Evolutionary conservation across 2,329 filamentous ascomycete species (phyloP).

Genomic region (Aspergillus caelatus): DNA sequence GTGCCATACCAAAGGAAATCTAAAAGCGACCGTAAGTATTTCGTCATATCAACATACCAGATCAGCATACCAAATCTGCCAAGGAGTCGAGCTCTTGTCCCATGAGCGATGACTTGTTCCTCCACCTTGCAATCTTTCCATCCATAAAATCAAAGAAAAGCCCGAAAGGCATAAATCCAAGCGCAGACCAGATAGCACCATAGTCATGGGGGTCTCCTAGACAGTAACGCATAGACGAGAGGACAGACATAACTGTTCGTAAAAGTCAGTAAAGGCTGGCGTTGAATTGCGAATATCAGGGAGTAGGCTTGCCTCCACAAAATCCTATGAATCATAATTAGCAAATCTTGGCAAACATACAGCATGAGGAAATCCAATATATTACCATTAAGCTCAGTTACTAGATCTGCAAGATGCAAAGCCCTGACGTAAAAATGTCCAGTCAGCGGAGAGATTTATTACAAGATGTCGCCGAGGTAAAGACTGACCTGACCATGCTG

Average conservation of each 20-base stretch:
- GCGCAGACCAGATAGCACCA: slow-evolving; percentile 76
- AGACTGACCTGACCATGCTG: slow-evolving; percentile 51
- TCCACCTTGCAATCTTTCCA: slow-evolving; percentile 93
- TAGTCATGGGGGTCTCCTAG: slow-evolving; percentile 69
- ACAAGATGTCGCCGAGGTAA: slow-evolving; percentile 3
- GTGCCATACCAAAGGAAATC: slow-evolving; percentile 94
- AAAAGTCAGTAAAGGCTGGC: slow-evolving; percentile 21
- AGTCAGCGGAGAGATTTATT: slow-evolving; percentile 14
- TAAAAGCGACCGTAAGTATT: slow-evolving; percentile 42
- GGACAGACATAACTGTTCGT: slow-evolving; percentile 79
- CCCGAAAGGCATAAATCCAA: slow-evolving; percentile 86
- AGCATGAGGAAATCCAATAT: slow-evolving; percentile 1
- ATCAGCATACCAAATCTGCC: slow-evolving; percentile 76
- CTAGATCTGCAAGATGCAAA: slow-evolving; percentile 54
- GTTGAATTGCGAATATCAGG: background rate
- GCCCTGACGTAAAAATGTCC: slow-evolving; percentile 36
- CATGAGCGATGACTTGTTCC: slow-evolving; percentile 96
- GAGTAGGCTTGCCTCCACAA: slow-evolving; percentile 48
- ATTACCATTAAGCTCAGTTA: slow-evolving; percentile 54
- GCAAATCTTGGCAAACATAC: slow-evolving; percentile 3
- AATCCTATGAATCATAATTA: slow-evolving; percentile 42
- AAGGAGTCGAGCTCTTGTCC: slow-evolving; percentile 96
- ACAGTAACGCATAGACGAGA: slow-evolving; percentile 93
- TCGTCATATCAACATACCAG: background rate
- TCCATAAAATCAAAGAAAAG: slow-evolving; percentile 99